Evolutionary conservation across 2,329 filamentous ascomycete species (phyloP).

Genomic region (Pyricularia grisea): DNA sequence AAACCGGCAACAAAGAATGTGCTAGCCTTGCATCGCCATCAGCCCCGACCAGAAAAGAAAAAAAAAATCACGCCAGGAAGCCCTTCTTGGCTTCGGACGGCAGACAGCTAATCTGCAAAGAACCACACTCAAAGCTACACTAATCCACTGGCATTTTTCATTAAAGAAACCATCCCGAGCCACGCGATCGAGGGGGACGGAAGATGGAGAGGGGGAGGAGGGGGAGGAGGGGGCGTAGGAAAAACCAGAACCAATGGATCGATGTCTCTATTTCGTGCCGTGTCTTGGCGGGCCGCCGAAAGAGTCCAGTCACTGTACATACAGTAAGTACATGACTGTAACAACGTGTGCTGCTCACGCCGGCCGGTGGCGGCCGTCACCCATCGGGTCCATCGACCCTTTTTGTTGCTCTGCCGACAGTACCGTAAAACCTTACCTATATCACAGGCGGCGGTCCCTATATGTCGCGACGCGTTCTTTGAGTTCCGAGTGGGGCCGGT

Average conservation of each 20-base stretch:
- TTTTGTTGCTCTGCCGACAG: not conserved
- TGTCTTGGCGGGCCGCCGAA: not conserved
- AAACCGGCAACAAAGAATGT: not conserved
- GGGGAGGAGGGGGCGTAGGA: not conserved
- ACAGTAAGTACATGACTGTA: not conserved
- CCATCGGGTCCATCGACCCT: not conserved
- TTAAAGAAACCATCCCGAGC: not conserved
- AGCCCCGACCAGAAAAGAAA: not conserved
- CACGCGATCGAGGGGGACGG: not conserved
- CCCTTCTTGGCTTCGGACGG: not conserved
- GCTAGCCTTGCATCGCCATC: not conserved
- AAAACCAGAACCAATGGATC: not conserved
- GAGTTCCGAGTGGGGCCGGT: not conserved
- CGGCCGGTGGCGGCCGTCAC: not conserved
- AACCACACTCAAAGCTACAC: not conserved
- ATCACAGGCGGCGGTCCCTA: not conserved
- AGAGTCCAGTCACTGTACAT: not conserved
- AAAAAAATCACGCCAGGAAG: not conserved
- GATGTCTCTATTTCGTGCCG: not conserved
- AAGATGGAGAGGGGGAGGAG: not conserved
- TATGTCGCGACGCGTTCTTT: not conserved
- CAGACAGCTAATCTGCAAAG: not conserved
- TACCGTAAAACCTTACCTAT: not conserved
- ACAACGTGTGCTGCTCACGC: not conserved
- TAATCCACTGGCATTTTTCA: not conserved